phyloP scores from a whole-genome alignment of 257 asterid genomes.

The Solanum ossicruentum region DNA sequence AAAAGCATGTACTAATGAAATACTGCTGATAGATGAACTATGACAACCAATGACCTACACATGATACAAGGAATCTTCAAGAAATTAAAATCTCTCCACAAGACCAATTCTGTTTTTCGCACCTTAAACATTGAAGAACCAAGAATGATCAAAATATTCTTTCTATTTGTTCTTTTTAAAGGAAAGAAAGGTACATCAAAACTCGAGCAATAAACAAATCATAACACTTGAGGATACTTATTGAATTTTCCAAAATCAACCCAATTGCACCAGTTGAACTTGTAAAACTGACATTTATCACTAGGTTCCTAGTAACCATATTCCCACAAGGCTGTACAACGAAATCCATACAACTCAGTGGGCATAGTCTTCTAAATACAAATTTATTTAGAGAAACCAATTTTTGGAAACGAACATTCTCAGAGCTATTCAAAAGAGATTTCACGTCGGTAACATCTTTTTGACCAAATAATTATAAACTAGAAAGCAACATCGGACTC shows the following conservation, averaged over 20 bases:
- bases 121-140: neutral
- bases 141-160: neutral
- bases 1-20: neutral
- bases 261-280: conserved; percentile 75
- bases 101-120: neutral
- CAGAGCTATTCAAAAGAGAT: neutral
- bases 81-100: neutral
- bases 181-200: neutral
- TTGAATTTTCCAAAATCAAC: conserved; percentile 62
- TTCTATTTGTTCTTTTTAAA: neutral
- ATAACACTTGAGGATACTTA: conserved; percentile 53
- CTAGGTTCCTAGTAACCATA: conserved; percentile 1
- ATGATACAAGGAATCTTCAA: neutral
- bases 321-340: neutral
- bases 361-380: neutral
- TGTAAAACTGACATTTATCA: conserved; percentile 51
- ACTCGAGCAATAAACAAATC: neutral
- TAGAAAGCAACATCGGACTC: neutral
- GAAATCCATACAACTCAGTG: neutral
- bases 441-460: neutral
- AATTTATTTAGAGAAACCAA: neutral
- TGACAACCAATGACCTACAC: neutral
- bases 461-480: neutral
- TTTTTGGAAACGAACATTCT: neutral
- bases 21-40: neutral